Evolutionary conservation across 1,284 basidiomycete genomes (phyloP), one percentile per base, ranked within the genome.

Genomic region (Mycocalia duriaeana): DNA sequence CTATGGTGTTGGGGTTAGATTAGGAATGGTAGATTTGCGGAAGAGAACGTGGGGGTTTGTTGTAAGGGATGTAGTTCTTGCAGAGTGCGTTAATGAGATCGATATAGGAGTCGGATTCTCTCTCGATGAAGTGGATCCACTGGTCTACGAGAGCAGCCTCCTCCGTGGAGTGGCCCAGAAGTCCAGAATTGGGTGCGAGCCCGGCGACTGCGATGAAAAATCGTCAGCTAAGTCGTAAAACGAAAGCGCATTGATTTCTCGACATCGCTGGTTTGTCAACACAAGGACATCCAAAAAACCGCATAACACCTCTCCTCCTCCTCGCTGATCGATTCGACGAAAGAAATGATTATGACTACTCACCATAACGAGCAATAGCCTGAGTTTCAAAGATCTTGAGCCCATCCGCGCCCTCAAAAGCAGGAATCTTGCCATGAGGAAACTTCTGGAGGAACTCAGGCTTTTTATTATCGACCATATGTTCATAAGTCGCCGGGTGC

Each of bases 331-430:
- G n/a, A n/a, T n/a, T n/a, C n/a, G n/a, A n/a, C n/a, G n/a, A n/a
- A n/a, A n/a, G n/a, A 58, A 54, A 53, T 52, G 49, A 42, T 18
- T 19, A 36, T 44, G 48, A 55, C 54, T 61, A 57, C 94, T 83
- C 71, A 97, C 94, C 61, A 72, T 96, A 94, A 55, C 82, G 85
- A 45, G 90, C 85, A 65, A 98, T 93, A 49, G 92, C 84, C 51
- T 73, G 67, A 47, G 78, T 75, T 76, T 96, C 94, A 59, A 82
- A 80, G 52, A 98, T 72, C 58, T 74, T 75, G 75, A 92, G 82
- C 50, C 92, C 93, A 65, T 95, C 85, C 36, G 75, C 68, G 44
- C 75, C 73, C 66, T 93, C 89, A 49, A 90, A 81, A 31, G 85
- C 85, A 36, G 95, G 94, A 57, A 94, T 81, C 75, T 90, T 91